Base-by-base conservation (phyloP, 805 yeast species). In the Millerozyma miso region DNA sequence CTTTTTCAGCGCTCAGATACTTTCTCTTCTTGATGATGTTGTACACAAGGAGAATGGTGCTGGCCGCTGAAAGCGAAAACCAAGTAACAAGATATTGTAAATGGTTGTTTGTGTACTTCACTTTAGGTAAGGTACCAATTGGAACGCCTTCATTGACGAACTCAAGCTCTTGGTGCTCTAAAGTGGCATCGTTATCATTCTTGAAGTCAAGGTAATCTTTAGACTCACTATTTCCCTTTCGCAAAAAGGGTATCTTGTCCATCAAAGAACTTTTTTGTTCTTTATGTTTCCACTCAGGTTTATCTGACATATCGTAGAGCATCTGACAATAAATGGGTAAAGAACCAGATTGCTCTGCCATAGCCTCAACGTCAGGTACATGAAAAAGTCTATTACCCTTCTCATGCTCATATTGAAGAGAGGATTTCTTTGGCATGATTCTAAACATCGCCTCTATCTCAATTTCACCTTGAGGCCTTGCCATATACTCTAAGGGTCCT, bases 41-140 rank as follows among this genome's bases (percentile, higher is more conserved):
- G 48, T 63, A 70, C 12, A 56, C 35, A 44, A 93, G 72, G 63
- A 88, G 76, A 29, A 84, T 78, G 0, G 89, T 54, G 31, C 96
- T 84, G 32, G 87, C 77, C 33, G 85, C 54, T 1, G 89, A 80
- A 35, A 91, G 75, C 0, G 97, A 96, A 60, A 87, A 91, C 99
- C 99, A 93, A 0, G 99, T 93, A 16, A 88, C 80, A 56, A 93
- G 67, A 60, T 93, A 93, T 61, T 91, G 96, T 61, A 90, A 65
- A 59, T 93, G 99, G 58, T 89, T 88, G 61, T 93, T 93, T 47
- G 85, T 81, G 58, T 88, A 76, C 51, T 83, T 90, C 29, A 91
- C 79, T 52, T 79, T 80, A n/a, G 97, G 90, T 6, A 72, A 65
- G 42, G 84, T 81, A 1, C 96, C 99, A 8, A 93, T 60, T 8